Evolutionary conservation across 2,329 filamentous ascomycete genomes (phyloP), one percentile per base, ranked within the genome.

Genomic region (Rhinocladiella similis): DNA sequence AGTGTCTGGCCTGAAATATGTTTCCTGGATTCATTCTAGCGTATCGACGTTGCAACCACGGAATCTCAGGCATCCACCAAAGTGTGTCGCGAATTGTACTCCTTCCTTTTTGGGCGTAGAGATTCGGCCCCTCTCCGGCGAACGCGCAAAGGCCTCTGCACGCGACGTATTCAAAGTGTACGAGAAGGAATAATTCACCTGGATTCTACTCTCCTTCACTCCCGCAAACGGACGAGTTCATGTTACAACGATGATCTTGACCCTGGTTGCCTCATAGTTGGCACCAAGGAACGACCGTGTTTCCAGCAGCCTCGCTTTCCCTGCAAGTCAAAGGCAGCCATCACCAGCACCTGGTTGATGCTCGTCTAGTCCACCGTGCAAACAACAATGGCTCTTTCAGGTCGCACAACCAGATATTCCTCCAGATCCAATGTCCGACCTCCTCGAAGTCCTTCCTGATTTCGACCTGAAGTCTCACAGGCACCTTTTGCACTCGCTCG

Each of bases 371-470:
- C 36, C 14, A 39, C 12, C 3, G 5, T 16, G 14, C 18, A 18
- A 27, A 46, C n/a, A 27, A 46, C 27, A 29, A 57, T 60, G 54
- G 50, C 51, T 36, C 46, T 22, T 22, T 36, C 13, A 12, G 29
- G 20, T 22, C 47, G 43, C 54, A 39, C 49, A n/a, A 41, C 35
- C 35, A 55, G 29, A 27, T 14, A 35, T 43, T 42, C 27, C n/a
- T 3, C 22, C 22, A 25, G 50, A 19, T 29, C 50, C 54, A 50
- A 95, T 95, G 90, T 91, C 87, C 67, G 93, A 97, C 83, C 85
- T 97, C 69, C 82, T 87, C 69, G 83, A 84, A 70, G 84, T 95
- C 70, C 83, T 97, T 64, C 91, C 93, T 67, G 81, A 85, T 74
- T 95, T 97, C 70, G 83, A 88, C 59, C 80, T 83, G 63, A 80